Evolutionary conservation across 2,329 filamentous ascomycete species (phyloP).

Genomic region (Diaporthe citriasiana): DNA sequence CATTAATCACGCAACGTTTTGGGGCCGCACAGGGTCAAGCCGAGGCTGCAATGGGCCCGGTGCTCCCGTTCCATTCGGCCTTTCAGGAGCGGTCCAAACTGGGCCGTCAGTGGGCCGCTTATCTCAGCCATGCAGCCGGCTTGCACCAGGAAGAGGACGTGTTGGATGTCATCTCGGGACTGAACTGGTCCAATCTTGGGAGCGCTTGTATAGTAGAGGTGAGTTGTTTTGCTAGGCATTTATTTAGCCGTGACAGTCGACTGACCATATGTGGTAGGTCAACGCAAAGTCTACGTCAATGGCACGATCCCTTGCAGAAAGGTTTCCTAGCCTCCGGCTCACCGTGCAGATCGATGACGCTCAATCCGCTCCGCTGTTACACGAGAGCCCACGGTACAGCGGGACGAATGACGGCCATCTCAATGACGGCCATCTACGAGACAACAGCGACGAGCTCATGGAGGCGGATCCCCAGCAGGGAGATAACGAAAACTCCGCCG

Average conservation of each 20-base stretch:
- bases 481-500: constrained; percentile 6
- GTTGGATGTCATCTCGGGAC: constrained; percentile 46
- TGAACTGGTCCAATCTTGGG: constrained; percentile 48
- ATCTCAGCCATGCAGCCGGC: constrained; percentile 44
- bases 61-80: constrained; percentile 37
- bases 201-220: constrained; percentile 6
- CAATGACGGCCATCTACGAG: neutral
- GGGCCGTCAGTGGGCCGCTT: constrained; percentile 52
- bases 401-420: neutral
- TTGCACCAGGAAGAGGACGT: constrained; percentile 44
- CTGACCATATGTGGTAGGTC: constrained; percentile 6
- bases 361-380: constrained; percentile 4
- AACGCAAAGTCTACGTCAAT: constrained; percentile 14
- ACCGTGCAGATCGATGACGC: constrained; percentile 46
- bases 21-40: neutral
- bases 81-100: constrained; percentile 47
- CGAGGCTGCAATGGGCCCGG: constrained; percentile 39
- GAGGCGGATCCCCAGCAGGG: neutral
- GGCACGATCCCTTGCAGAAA: constrained; percentile 14
- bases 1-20: constrained; percentile 45
- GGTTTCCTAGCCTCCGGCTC: neutral
- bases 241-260: too few relatives aligned
- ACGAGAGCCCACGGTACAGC: constrained; percentile 36
- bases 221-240: neutral
- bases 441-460: neutral